Base-by-base conservation (phyloP, 1,284 basidiomycete species). In the Microstroma glucosiphilum region DNA sequence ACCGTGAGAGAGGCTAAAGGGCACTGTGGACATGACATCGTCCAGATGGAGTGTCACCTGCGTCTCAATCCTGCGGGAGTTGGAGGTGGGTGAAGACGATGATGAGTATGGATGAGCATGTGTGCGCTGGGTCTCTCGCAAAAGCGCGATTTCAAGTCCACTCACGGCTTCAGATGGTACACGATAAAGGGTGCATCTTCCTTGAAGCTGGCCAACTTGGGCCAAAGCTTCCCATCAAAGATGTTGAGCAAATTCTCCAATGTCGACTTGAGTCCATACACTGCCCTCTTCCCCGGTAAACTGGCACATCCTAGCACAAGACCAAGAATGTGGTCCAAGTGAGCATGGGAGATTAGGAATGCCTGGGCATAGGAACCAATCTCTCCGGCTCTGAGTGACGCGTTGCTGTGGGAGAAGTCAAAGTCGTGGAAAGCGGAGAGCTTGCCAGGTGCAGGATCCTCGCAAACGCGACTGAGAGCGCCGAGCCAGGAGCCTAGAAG, bases 181-280 rank as follows among this genome's bases (percentile, higher is more conserved):
- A 77, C 68, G 26, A 72, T 69, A 53, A 69, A 59, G 1, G 71
- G 69, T 25, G 71, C 73, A 54, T 75, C 70, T 69, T 86, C 84
- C 60, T 87, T 82, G 84, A 86, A 88, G 11, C 87, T 87, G 1
- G 88, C 89, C 19, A 92, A 83, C 67, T 86, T 87, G 1, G 90
- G 90, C 90, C 90, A 92, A 58, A 90, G 81, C 13, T 87, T 84
- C 74, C 86, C 87, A 2, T 86, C 84, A 76, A 92, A 92, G n/a
- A 90, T 81, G 60, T 81, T 83, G 69, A 89, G 85, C 1, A 92
- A 80, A 74, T 87, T 86, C 66, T 86, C 80, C 41, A 92, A 82
- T 11, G 86, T 87, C 53, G 85, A 82, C 53, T 83, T 80, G 8
- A 85, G 80, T 0, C 85, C 89, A 65, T 84, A 86, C 19, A 92